Evolutionary conservation across 768 basidiomycete genomes (phyloP).

Genomic region (Boletus subcaerulescens): DNA sequence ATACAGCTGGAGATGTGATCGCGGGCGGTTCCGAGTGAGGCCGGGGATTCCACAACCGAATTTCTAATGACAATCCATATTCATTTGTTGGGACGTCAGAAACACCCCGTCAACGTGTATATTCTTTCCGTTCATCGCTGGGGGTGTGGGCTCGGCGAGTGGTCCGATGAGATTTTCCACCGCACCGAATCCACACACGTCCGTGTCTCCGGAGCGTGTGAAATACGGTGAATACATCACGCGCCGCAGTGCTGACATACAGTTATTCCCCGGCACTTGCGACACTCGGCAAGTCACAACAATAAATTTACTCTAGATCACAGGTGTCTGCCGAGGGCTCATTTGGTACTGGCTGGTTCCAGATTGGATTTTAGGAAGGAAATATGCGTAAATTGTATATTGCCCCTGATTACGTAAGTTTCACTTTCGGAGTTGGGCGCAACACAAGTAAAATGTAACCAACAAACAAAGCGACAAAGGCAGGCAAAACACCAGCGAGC

Average conservation of each 20-base stretch:
- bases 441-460: too few relatives aligned
- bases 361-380: too few relatives aligned
- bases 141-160: constrained; percentile 18
- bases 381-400: too few relatives aligned
- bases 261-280: too few relatives aligned
- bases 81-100: constrained; percentile 22
- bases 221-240: constrained; percentile 25
- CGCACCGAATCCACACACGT: constrained; percentile 9
- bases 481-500: too few relatives aligned
- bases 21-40: constrained; percentile 22
- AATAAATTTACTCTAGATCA: too few relatives aligned
- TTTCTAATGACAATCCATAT: constrained; percentile 31
- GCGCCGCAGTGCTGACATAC: constrained; percentile 5
- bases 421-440: too few relatives aligned
- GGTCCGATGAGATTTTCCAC: constrained; percentile 21
- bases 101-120: constrained; percentile 29
- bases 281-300: too few relatives aligned
- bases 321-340: too few relatives aligned
- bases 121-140: constrained; percentile 27
- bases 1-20: constrained; percentile 8
- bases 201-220: constrained; percentile 19
- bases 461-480: too few relatives aligned
- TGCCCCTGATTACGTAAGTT: too few relatives aligned
- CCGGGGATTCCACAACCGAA: constrained; percentile 17
- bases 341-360: too few relatives aligned